These are phyloP conservation scores for Auriscalpium vulgare DNA, from an alignment of 768 basidiomycete genomes.

Conservation along the genomic window DNA sequence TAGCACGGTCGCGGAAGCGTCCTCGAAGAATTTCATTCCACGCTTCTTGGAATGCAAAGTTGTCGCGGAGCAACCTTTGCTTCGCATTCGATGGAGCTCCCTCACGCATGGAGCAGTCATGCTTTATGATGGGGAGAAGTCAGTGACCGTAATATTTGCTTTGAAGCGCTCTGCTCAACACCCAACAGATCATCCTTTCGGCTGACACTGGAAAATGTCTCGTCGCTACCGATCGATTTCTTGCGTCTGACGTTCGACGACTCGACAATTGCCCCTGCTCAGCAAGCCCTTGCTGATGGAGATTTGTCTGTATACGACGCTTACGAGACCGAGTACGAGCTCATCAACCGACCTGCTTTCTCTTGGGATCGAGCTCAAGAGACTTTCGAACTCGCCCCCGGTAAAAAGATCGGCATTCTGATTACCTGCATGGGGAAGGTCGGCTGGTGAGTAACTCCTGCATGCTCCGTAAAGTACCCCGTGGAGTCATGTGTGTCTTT, in stretches of 20 bases:
- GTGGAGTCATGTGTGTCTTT: background rate
- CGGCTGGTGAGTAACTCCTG: slow-evolving; percentile 61
- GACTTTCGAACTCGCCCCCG: slow-evolving; percentile 54
- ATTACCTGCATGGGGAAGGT: slow-evolving; percentile 83
- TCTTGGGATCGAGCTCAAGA: slow-evolving; percentile 48
- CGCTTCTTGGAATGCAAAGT: slow-evolving; percentile 77
- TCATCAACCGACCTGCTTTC: slow-evolving; percentile 73
- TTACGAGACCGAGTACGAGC: slow-evolving; percentile 84
- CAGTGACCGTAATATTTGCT: slow-evolving; percentile 13
- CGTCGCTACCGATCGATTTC: slow-evolving; percentile 75
- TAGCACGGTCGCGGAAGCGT: slow-evolving; percentile 20
- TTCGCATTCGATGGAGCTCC: slow-evolving; percentile 83
- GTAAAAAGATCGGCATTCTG: slow-evolving; percentile 58
- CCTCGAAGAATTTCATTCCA: slow-evolving; percentile 22
- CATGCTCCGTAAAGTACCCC: background rate
- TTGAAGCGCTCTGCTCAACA: no score
- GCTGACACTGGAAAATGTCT: slow-evolving; percentile 87
- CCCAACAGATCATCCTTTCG: slow-evolving; percentile 66
- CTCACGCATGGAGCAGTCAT: slow-evolving; percentile 90
- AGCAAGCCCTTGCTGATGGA: slow-evolving; percentile 71
- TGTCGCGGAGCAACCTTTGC: slow-evolving; percentile 78
- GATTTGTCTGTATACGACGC: slow-evolving; percentile 75
- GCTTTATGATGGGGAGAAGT: slow-evolving; percentile 94
- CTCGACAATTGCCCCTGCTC: slow-evolving; percentile 72
- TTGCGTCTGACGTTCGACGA: slow-evolving; percentile 85